Base-by-base conservation (phyloP, 2,329 filamentous ascomycete species). In the Epichloe gansuensis region DNA sequence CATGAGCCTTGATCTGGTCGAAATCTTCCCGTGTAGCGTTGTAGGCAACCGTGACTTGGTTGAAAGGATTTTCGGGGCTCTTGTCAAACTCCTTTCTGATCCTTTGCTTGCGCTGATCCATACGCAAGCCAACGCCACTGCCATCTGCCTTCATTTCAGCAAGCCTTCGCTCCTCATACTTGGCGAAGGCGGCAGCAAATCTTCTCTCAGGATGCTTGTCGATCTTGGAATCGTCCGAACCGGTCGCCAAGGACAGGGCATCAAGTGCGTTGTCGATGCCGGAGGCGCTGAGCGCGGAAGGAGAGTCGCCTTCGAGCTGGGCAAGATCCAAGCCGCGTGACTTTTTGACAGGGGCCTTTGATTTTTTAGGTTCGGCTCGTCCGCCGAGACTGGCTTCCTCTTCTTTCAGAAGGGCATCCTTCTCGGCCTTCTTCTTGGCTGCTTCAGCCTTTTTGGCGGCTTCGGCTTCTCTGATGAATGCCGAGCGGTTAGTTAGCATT, bases 251-350 rank as follows among this genome's bases (percentile, higher is more conserved):
- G 2, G 81, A 82, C 31, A 97, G 78, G 3, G 89, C 89, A 61
- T 96, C 90, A 48, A 97, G 80, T 0, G 89, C 89, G 62, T 96
- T 91, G 67, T 97, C 90, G 67, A 98, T 95, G 62, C 89, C 89
- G 0, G 85, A 78, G 3, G 89, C 90, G 66, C 85, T 90, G 61
- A 96, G 77, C 0, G 86, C 69, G 0, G 74, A 60, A 9, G 81
- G 67, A 13, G 72, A 70, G 56, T 79, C 78, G 46, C 69, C 74
- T 61, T 93, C 87, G 57, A 95, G 82, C 65, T 87, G 83, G 17
- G 77, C 78, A 41, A 91, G 77, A 62, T 90, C 86, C 39, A 91
- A 77, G 25, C 87, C 87, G 55, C 80, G 77, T 47, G 78, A 77
- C 66, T 85, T 86, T 69, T 87, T 87, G 48, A 75, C 73, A 11